Percentiles rank a stretch among this genome's conserved stretches.
These are phyloP conservation scores for Detonula confervacea DNA, from an alignment of 352 stramenopile species.

Conservation along the genomic window DNA sequence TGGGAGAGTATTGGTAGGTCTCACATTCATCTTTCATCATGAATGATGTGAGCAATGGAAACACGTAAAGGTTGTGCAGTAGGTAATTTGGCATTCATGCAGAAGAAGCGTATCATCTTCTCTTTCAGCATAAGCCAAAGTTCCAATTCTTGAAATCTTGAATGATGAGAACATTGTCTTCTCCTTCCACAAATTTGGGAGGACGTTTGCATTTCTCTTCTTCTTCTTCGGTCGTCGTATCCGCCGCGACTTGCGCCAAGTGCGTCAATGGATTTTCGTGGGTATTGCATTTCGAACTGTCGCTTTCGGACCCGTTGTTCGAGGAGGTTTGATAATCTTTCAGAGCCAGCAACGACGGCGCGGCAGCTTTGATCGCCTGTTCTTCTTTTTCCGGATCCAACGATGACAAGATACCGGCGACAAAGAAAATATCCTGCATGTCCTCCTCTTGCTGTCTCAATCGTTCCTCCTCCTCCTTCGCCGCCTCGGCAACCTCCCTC, in stretches of 20 bases:
- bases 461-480: slow-evolving; percentile 30
- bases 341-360: too few species aligned
- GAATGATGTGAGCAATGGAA: too few species aligned
- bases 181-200: background rate
- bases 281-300: too few species aligned
- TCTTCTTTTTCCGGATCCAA: slow-evolving; percentile 21
- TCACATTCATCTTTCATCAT: too few species aligned
- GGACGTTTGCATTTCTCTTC: background rate
- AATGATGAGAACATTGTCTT: background rate
- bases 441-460: background rate
- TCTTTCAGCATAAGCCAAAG: slow-evolving; percentile 20
- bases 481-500: slow-evolving; percentile 33
- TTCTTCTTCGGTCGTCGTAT: slow-evolving; percentile 11
- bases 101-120: too few species aligned
- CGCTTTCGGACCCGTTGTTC: too few species aligned
- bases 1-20: too few species aligned
- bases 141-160: slow-evolving; percentile 29
- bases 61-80: background rate
- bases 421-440: slow-evolving; percentile 26
- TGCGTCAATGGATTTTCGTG: too few species aligned
- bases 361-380: too few species aligned
- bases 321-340: too few species aligned
- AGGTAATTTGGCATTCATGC: background rate
- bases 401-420: slow-evolving; percentile 34
- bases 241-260: slow-evolving; percentile 11